Evolutionary conservation across 805 yeast species (phyloP).

Genomic region (Metschnikowia aberdeeniae): DNA sequence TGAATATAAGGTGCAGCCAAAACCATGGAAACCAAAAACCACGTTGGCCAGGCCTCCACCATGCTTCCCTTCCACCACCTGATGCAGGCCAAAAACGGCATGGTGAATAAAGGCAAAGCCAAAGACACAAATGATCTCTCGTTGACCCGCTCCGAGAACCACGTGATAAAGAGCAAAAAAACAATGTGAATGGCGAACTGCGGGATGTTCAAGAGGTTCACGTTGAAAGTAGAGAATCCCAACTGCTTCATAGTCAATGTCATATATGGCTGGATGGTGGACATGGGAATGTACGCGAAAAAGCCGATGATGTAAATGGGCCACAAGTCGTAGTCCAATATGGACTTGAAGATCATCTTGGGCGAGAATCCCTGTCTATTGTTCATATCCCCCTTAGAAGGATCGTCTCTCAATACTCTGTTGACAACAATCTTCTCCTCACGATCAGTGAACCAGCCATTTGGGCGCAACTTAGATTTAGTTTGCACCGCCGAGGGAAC

Average conservation of each 20-base stretch:
- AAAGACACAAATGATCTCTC: slow-evolving; percentile 22
- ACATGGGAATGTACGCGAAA: slow-evolving; percentile 21
- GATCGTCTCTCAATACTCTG: slow-evolving; percentile 59
- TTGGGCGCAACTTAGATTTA: slow-evolving; percentile 44
- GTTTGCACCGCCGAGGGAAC: slow-evolving; percentile 55
- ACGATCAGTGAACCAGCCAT: slow-evolving; percentile 47
- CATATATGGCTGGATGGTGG: slow-evolving; percentile 33
- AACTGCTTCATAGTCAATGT: slow-evolving; percentile 44
- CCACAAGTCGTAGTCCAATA: slow-evolving; percentile 51
- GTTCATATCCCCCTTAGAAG: slow-evolving; percentile 58
- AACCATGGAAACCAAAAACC: slow-evolving; percentile 32
- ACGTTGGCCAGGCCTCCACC: slow-evolving; percentile 40
- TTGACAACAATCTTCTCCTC: slow-evolving; percentile 58
- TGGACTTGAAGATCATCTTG: slow-evolving; percentile 35
- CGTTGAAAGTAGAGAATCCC: slow-evolving; percentile 51
- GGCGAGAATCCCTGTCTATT: slow-evolving; percentile 51
- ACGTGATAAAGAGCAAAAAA: slow-evolving; percentile 19
- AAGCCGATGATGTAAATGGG: slow-evolving; percentile 51
- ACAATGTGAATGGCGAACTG: slow-evolving; percentile 29
- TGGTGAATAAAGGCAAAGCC: slow-evolving; percentile 23
- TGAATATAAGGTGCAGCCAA: slow-evolving; percentile 48
- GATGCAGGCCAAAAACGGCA: slow-evolving; percentile 30
- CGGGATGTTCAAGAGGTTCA: slow-evolving; percentile 53
- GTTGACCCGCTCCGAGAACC: slow-evolving; percentile 22
- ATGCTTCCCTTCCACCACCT: slow-evolving; percentile 42